Evolutionary conservation across 2,329 filamentous ascomycete genomes (phyloP).

Genomic region (Aspergillus piperis): DNA sequence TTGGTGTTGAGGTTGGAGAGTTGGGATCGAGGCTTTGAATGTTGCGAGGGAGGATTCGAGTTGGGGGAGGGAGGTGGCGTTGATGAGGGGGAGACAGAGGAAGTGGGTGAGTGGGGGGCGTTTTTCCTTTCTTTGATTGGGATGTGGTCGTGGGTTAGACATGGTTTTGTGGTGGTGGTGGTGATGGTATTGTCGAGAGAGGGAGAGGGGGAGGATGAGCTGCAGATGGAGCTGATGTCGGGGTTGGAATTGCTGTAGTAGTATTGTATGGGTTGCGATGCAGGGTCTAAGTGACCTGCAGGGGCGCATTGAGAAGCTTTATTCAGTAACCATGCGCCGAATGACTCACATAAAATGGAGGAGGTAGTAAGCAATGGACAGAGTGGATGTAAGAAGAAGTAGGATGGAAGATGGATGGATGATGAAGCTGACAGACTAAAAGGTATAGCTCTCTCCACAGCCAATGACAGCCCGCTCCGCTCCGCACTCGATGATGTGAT

Average conservation of each 20-base stretch:
- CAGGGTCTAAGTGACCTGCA: background rate
- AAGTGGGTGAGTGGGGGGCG: constrained; percentile 48
- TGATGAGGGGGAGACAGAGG: constrained; percentile 62
- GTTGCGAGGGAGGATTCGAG: constrained; percentile 62
- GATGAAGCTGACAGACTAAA: no score
- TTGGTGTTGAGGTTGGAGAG: constrained; percentile 16
- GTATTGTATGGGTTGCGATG: background rate
- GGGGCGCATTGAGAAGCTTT: constrained; percentile 3
- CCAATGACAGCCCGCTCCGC: background rate
- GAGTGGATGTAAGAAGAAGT: background rate
- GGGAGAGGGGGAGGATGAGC: no score
- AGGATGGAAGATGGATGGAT: background rate
- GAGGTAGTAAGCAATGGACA: background rate
- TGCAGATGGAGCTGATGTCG: background rate
- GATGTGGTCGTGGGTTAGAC: constrained; percentile 3
- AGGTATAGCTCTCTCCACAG: background rate
- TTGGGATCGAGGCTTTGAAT: constrained; percentile 61
- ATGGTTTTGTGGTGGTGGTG: constrained; percentile 5
- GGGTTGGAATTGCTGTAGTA: constrained; percentile 10
- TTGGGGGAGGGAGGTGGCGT: constrained; percentile 60
- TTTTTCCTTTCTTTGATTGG: constrained; percentile 23
- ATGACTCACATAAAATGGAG: no score
- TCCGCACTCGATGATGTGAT: constrained; percentile 15
- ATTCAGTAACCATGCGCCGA: no score
- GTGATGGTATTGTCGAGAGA: no score